These are phyloP conservation scores for Fusarium zealandicum DNA, from an alignment of 2,329 filamentous ascomycete species.

Conservation along the genomic window DNA sequence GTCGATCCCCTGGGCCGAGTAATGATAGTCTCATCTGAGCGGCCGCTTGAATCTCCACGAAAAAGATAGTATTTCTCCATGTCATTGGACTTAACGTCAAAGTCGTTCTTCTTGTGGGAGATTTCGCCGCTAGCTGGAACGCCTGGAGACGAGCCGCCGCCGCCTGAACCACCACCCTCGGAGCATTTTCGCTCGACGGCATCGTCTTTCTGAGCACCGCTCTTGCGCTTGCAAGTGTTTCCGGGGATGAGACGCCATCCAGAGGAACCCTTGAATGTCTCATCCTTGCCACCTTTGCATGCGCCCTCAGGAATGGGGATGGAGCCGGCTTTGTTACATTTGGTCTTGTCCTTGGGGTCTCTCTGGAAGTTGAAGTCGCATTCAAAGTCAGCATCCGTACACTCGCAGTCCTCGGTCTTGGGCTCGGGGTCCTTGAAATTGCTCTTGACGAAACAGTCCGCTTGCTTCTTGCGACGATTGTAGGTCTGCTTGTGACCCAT, in stretches of 20 bases:
- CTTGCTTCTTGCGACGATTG: constrained; percentile 81
- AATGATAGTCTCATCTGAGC: constrained; percentile 76
- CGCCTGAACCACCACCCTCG: constrained; percentile 57
- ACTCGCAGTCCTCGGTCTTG: constrained; percentile 78
- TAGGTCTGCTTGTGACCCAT: constrained; percentile 97
- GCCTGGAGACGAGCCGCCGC: constrained; percentile 47
- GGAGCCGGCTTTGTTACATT: constrained; percentile 71
- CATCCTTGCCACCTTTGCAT: constrained; percentile 71
- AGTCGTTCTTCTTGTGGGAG: constrained; percentile 63
- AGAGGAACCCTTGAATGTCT: constrained; percentile 83
- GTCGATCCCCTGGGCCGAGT: constrained; percentile 55
- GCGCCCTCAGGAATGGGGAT: constrained; percentile 72
- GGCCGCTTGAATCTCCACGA: constrained; percentile 68
- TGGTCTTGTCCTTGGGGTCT: constrained; percentile 66
- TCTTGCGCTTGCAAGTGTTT: constrained; percentile 71
- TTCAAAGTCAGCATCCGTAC: constrained; percentile 86
- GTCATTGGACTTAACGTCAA: constrained; percentile 63
- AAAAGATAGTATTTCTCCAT: constrained; percentile 79
- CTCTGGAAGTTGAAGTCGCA: constrained; percentile 92
- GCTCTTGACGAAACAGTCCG: constrained; percentile 86
- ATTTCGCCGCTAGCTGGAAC: constrained; percentile 73
- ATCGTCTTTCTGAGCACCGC: constrained; percentile 72
- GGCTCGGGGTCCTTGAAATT: constrained; percentile 82
- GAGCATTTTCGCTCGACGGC: constrained; percentile 79
- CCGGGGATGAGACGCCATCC: constrained; percentile 93